These are phyloP conservation scores for Apiotrichum akiyoshidainum DNA, from an alignment of 1,284 basidiomycete species.

Conservation along the genomic window DNA sequence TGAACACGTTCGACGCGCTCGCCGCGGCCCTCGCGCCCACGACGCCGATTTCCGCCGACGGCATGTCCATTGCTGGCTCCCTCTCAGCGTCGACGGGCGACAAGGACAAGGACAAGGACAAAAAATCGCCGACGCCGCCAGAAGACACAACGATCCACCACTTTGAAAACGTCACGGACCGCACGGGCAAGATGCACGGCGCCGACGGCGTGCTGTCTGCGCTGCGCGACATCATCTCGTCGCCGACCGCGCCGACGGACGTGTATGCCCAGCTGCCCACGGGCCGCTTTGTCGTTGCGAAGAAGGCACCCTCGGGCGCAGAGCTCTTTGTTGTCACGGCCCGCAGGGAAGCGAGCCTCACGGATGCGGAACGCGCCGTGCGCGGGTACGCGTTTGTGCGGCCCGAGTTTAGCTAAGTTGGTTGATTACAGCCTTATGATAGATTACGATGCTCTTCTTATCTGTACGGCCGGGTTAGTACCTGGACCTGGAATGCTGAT, in stretches of 20 bases:
- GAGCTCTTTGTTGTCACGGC: constrained; percentile 35
- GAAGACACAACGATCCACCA: constrained; percentile 17
- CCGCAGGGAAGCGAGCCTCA: constrained; percentile 36
- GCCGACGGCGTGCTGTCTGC: constrained; percentile 1
- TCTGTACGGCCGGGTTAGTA: too few relatives aligned
- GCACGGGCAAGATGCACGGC: constrained; percentile 8
- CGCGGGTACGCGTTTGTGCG: constrained; percentile 6
- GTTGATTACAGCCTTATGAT: too few relatives aligned
- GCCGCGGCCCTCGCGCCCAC: not conserved
- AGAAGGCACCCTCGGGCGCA: constrained; percentile 8
- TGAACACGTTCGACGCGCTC: constrained; percentile 6
- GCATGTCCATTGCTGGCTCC: not conserved
- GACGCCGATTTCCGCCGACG: not conserved
- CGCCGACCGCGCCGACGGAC: constrained; percentile 12
- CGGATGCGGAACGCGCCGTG: constrained; percentile 41
- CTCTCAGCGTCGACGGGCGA: not conserved
- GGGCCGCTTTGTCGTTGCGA: constrained; percentile 30
- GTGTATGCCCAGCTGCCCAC: constrained; percentile 27
- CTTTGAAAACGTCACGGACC: constrained; percentile 3
- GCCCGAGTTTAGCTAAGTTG: constrained; percentile 8
- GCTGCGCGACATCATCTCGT: not conserved
- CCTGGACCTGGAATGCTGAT: too few relatives aligned
- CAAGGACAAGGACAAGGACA: not conserved
- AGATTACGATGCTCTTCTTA: too few relatives aligned
- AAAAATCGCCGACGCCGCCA: not conserved